Evolutionary conservation across 495 filamentous ascomycete genomes (phyloP).

Genomic region (Penicillium maclennaniae): DNA sequence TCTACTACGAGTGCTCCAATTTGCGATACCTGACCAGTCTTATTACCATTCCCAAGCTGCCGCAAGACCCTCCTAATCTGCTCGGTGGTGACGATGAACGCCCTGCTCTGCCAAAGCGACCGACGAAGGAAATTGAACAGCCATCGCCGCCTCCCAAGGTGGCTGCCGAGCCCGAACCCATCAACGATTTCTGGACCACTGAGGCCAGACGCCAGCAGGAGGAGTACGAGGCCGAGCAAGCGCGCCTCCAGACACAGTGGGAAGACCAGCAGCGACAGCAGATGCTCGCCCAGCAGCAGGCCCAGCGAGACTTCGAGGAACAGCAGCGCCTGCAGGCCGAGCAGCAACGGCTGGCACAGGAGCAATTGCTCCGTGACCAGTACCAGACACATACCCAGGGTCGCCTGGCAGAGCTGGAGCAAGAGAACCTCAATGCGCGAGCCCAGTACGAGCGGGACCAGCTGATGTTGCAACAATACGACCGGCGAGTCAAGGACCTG

Average conservation of each 20-base stretch:
- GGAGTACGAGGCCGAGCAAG: slow-evolving; percentile 91
- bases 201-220: slow-evolving; percentile 86
- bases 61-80: slow-evolving; percentile 87
- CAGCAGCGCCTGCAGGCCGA: slow-evolving; percentile 85
- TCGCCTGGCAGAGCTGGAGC: slow-evolving; percentile 87
- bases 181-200: slow-evolving; percentile 96
- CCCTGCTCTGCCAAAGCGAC: slow-evolving; percentile 78
- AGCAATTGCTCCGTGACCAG: slow-evolving; percentile 82
- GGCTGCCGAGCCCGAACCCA: slow-evolving; percentile 80
- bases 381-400: slow-evolving; percentile 90
- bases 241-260: slow-evolving; percentile 76
- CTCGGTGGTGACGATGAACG: slow-evolving; percentile 78
- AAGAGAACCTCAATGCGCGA: slow-evolving; percentile 88
- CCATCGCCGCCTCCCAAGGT: slow-evolving; percentile 64
- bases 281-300: slow-evolving; percentile 72
- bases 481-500: slow-evolving; percentile 85
- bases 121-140: slow-evolving; percentile 56
- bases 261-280: slow-evolving; percentile 73
- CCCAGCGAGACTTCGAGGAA: slow-evolving; percentile 90
- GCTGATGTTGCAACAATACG: slow-evolving; percentile 94
- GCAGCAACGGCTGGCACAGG: slow-evolving; percentile 85
- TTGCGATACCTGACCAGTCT: slow-evolving; percentile 92
- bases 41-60: slow-evolving; percentile 93
- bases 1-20: slow-evolving; percentile 99
- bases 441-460: slow-evolving; percentile 97